phyloP scores from a whole-genome alignment of 768 basidiomycete genomes.

The Galerina sulciceps region DNA sequence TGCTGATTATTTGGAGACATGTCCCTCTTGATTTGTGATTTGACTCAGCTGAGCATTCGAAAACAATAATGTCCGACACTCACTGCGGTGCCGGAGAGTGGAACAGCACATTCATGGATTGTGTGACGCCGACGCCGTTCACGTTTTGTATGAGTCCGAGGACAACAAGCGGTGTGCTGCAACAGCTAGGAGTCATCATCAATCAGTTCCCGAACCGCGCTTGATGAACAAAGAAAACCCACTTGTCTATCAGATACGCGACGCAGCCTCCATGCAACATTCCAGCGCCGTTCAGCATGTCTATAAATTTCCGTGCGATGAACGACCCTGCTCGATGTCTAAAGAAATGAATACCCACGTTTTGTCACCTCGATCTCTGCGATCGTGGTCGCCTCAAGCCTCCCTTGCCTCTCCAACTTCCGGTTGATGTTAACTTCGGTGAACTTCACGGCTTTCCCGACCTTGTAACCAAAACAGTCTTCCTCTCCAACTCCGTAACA shows the following conservation, averaged over 20 bases:
- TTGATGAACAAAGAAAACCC: slow-evolving; percentile 20
- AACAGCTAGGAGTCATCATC: slow-evolving; percentile 46
- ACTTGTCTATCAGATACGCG: slow-evolving; percentile 79
- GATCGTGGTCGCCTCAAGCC: slow-evolving; percentile 62
- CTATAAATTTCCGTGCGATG: slow-evolving; percentile 33
- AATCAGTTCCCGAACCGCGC: background rate
- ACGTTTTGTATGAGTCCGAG: slow-evolving; percentile 61
- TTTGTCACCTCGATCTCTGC: slow-evolving; percentile 68
- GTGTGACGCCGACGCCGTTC: slow-evolving; percentile 79
- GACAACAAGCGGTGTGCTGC: slow-evolving; percentile 69
- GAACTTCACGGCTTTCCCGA: slow-evolving; percentile 64
- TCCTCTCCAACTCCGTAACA: slow-evolving; percentile 72
- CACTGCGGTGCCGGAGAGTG: slow-evolving; percentile 70
- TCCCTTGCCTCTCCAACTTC: slow-evolving; percentile 49
- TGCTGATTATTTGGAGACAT: slow-evolving; percentile 60
- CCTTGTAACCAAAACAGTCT: slow-evolving; percentile 63
- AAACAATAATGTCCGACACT: slow-evolving; percentile 26
- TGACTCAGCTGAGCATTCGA: slow-evolving; percentile 5
- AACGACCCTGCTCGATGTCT: background rate
- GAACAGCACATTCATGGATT: slow-evolving; percentile 70
- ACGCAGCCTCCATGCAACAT: slow-evolving; percentile 80
- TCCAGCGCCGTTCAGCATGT: slow-evolving; percentile 76
- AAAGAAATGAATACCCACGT: slow-evolving; percentile 41
- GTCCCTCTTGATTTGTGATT: slow-evolving; percentile 49
- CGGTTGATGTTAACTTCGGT: slow-evolving; percentile 59